Evolutionary conservation across 352 stramenopile species (phyloP).

Genomic region (Albugo candida): DNA sequence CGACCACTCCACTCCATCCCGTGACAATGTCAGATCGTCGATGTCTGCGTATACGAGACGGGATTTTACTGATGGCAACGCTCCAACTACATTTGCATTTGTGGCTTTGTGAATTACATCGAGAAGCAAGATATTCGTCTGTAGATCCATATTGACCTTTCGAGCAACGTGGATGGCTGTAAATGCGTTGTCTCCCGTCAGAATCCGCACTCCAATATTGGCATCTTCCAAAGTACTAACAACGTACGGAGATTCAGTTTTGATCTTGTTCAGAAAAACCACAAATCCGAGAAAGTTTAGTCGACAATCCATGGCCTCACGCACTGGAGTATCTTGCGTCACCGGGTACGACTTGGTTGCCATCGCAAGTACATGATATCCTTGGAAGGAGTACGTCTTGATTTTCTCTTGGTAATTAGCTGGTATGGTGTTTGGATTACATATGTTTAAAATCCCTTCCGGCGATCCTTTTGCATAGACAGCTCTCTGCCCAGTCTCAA

Average conservation of each 20-base stretch:
- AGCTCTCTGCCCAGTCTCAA: slow-evolving; percentile 33
- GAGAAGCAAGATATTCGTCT: slow-evolving; percentile 28
- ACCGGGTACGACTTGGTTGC: slow-evolving; percentile 36
- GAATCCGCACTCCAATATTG: slow-evolving; percentile 64
- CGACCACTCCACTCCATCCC: slow-evolving; percentile 13
- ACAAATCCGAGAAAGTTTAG: slow-evolving; percentile 70
- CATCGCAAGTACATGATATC: slow-evolving; percentile 68
- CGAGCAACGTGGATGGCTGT: slow-evolving; percentile 51
- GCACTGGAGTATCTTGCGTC: slow-evolving; percentile 20
- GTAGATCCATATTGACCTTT: slow-evolving; percentile 54
- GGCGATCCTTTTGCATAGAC: slow-evolving; percentile 56
- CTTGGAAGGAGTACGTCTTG: slow-evolving; percentile 45
- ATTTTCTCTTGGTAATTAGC: slow-evolving; percentile 41
- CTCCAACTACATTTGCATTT: too few relatives aligned
- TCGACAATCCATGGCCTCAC: slow-evolving; percentile 58
- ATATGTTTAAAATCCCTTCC: slow-evolving; percentile 39
- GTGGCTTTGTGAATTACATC: too few relatives aligned
- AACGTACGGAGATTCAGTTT: slow-evolving; percentile 62
- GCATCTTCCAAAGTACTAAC: slow-evolving; percentile 56
- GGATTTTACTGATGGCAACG: too few relatives aligned
- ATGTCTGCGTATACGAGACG: slow-evolving; percentile 36
- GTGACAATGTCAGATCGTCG: slow-evolving; percentile 21
- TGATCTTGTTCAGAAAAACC: slow-evolving; percentile 81
- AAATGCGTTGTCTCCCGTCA: slow-evolving; percentile 78
- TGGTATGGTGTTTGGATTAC: slow-evolving; percentile 35